Evolutionary conservation across 139 green algal genomes (phyloP), one percentile per base, ranked within the genome.

Genomic region (Tetraselmis chui): DNA sequence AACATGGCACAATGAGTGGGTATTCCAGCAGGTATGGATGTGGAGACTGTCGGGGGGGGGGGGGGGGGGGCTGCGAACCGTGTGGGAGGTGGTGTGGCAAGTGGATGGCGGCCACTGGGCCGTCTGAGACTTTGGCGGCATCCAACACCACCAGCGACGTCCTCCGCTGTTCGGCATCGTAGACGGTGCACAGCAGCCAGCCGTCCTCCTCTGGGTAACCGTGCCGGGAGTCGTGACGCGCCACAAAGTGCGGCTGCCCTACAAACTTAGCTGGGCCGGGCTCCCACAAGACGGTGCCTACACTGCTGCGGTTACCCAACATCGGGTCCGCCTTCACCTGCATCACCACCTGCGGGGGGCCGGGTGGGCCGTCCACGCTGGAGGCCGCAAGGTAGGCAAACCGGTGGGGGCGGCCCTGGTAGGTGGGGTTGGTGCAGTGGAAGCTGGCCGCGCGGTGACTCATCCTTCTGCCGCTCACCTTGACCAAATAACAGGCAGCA

Each of bases 181-280:
- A 91, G 1, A 91, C 81, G 23, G 87, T 86, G 1, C 81, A 87
- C 28, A 95, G 83, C 76, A 96, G 76, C 90, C 90, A 95, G 59
- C 92, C 92, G 79, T 95, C 92, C 59, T 93, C 88, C 83, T 95
- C 92, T 1, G 59, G 32, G 45, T 67, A n/a, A n/a, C n/a, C n/a
- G n/a, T n/a, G n/a, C n/a, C n/a, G n/a, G n/a, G n/a, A n/a, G n/a
- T n/a, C n/a, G n/a, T n/a, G n/a, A n/a, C 88, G 82, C 0, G 92
- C 89, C 76, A 95, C 88, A 84, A 96, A 94, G 29, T 92, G 82
- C 26, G 90, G 90, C 88, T 96, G 92, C 23, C 86, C 83, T 1
- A 82, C 67, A 81, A 93, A 93, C 80, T 78, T 80, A 24, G 87
- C 83, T 27, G 28, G 75, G 25, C 90, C 90, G 25, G 83, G 82